These are phyloP conservation scores for Gossypium ekmanianum DNA, from an alignment of 345 rosid species.

Conservation along the genomic window DNA sequence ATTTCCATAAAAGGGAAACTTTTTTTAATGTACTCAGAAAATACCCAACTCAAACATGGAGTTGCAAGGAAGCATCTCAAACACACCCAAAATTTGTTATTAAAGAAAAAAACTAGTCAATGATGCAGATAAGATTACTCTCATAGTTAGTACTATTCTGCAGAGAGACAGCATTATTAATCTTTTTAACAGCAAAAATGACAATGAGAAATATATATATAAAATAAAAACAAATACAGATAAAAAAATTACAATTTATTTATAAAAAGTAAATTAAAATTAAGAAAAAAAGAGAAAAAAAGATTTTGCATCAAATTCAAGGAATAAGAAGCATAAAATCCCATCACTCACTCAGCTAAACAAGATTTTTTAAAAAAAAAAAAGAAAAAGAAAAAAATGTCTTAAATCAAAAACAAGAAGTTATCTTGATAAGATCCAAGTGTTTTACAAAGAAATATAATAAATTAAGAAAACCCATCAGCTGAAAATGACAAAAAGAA, in stretches of 20 bases:
- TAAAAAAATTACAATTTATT: neutral
- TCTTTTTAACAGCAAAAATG: slow-evolving; percentile 4
- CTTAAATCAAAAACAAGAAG: neutral
- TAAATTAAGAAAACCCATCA: neutral
- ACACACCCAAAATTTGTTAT: neutral
- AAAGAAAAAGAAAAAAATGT: neutral
- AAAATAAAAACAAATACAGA: too few relatives aligned
- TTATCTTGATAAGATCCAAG: slow-evolving; percentile 1
- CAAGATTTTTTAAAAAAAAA: neutral
- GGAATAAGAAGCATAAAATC: slow-evolving; percentile 8
- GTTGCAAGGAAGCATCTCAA: slow-evolving; percentile 39
- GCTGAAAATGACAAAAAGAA: neutral
- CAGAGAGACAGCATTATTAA: slow-evolving; percentile 2
- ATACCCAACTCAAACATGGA: slow-evolving; percentile 47
- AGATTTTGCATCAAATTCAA: slow-evolving; percentile 10
- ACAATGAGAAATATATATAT: neutral
- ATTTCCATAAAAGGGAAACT: slow-evolving; percentile 51
- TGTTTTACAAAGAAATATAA: neutral
- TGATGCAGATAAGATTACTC: slow-evolving; percentile 36
- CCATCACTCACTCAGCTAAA: neutral
- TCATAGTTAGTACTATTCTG: slow-evolving; percentile 24
- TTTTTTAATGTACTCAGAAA: slow-evolving; percentile 42
- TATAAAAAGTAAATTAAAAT: neutral
- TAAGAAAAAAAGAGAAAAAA: neutral
- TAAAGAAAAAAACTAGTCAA: slow-evolving; percentile 32